These are phyloP conservation scores for Penicillium freii DNA, from an alignment of 2,329 filamentous ascomycete species.

Conservation along the genomic window DNA sequence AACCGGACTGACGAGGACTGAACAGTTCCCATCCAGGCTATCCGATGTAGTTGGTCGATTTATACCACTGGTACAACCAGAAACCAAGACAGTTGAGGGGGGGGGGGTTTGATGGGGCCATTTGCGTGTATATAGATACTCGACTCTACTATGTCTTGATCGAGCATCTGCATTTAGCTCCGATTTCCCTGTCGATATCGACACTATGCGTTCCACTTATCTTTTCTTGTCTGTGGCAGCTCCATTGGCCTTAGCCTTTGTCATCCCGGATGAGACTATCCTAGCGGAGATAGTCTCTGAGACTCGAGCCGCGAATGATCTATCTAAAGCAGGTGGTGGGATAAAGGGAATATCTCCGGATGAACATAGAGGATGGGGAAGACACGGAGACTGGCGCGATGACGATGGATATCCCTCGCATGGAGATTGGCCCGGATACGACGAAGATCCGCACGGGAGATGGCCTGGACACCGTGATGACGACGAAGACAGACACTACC, in stretches of 20 bases:
- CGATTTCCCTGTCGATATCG: not conserved
- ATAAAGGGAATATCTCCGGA: not conserved
- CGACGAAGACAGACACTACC: not conserved
- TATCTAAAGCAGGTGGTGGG: not conserved
- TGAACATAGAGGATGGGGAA: not conserved
- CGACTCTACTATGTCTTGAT: not conserved
- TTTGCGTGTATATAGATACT: not conserved
- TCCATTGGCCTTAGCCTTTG: slow-evolving; percentile 11
- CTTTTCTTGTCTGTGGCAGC: not conserved
- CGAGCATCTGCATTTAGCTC: not conserved
- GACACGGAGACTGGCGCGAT: not conserved
- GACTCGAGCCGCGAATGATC: not conserved
- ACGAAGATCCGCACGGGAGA: not conserved
- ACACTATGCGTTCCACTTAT: slow-evolving; percentile 3
- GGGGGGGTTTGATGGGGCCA: not conserved
- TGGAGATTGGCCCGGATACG: not conserved
- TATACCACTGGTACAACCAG: not conserved
- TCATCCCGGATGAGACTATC: slow-evolving; percentile 12
- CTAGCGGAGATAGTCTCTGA: not conserved
- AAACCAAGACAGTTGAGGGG: not conserved
- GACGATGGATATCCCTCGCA: not conserved
- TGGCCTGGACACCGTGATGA: not conserved
- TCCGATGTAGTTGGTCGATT: not conserved
- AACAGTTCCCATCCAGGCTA: not conserved
- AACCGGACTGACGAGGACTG: not conserved